Evolutionary conservation across 2,329 filamentous ascomycete genomes (phyloP).

Genomic region (Nigrospora osmanthi): DNA sequence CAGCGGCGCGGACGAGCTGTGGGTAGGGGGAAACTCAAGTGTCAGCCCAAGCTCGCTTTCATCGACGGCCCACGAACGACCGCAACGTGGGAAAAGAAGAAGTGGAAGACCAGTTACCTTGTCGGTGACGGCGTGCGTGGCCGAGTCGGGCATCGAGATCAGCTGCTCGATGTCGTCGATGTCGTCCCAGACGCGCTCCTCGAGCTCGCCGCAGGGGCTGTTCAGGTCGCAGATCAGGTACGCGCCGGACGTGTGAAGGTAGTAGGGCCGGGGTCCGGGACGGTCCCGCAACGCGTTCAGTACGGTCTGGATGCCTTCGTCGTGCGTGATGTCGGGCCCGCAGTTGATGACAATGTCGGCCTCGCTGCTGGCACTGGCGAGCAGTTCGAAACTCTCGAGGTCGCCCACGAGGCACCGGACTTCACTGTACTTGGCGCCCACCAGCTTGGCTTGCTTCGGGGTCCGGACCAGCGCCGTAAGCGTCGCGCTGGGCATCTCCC

Average conservation of each 20-base stretch:
- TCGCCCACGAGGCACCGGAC: slow-evolving; percentile 7
- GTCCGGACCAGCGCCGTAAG: slow-evolving; percentile 7
- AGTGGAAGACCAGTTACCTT: not conserved
- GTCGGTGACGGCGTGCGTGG: slow-evolving; percentile 11
- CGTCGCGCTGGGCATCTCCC: slow-evolving; percentile 4
- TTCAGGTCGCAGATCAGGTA: slow-evolving; percentile 10
- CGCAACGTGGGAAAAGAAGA: too few species aligned
- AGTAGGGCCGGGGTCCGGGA: slow-evolving; percentile 1
- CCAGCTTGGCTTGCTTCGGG: slow-evolving; percentile 5
- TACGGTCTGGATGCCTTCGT: slow-evolving; percentile 4
- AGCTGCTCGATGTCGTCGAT: slow-evolving; percentile 6
- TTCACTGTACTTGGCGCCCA: slow-evolving; percentile 6
- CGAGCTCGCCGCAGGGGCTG: slow-evolving; percentile 1
- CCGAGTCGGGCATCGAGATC: slow-evolving; percentile 3
- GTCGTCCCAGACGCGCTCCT: slow-evolving; percentile 10
- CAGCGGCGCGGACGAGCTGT: slow-evolving; percentile 5
- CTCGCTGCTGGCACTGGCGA: slow-evolving; percentile 4
- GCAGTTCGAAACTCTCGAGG: not conserved
- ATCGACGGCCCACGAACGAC: too few species aligned
- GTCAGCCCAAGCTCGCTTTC: too few species aligned
- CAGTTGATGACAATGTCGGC: slow-evolving; percentile 11
- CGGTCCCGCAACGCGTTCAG: slow-evolving; percentile 3
- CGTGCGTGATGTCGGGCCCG: slow-evolving; percentile 10
- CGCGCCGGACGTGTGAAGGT: slow-evolving; percentile 11
- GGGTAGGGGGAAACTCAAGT: not conserved